Evolutionary conservation across 2,329 filamentous ascomycete species (phyloP).

Genomic region (Aspergillus fischeri): DNA sequence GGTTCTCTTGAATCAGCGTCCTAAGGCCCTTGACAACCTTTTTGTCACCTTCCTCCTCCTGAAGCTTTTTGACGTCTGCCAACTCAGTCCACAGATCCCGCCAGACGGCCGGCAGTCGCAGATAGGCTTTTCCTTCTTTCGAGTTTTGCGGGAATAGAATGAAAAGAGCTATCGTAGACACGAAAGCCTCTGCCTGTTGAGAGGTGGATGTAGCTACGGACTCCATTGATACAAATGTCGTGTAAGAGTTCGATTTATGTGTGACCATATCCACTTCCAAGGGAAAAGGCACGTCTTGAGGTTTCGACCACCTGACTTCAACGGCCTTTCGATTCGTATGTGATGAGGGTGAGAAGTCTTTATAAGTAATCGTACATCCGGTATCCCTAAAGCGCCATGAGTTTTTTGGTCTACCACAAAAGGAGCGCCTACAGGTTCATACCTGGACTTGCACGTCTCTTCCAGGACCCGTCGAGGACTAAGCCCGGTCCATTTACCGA

Average conservation of each 20-base stretch:
- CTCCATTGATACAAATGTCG: constrained; percentile 67
- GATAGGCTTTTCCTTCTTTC: constrained; percentile 80
- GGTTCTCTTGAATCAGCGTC: constrained; percentile 33
- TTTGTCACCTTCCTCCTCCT: constrained; percentile 68
- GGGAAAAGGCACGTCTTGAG: constrained; percentile 53
- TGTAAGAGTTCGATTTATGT: constrained; percentile 42
- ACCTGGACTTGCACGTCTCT: constrained; percentile 81
- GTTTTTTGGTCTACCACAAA: neutral
- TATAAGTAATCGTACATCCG: constrained; percentile 63
- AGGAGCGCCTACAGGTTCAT: constrained; percentile 7
- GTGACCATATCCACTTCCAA: constrained; percentile 41
- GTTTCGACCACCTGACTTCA: constrained; percentile 73
- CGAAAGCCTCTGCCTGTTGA: constrained; percentile 81
- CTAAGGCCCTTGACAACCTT: constrained; percentile 62
- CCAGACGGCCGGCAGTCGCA: constrained; percentile 75
- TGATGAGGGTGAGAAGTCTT: constrained; percentile 64
- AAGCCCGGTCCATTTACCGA: constrained; percentile 76
- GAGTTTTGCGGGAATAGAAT: constrained; percentile 70
- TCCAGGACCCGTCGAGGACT: constrained; percentile 73
- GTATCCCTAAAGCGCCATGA: constrained; percentile 55
- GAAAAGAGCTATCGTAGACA: constrained; percentile 78
- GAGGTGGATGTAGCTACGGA: constrained; percentile 68
- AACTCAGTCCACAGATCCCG: constrained; percentile 83
- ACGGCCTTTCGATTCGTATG: constrained; percentile 75
- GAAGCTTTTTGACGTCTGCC: constrained; percentile 63